These are phyloP conservation scores for Thraustochytrium sp. DNA, from an alignment of 352 stramenopile genomes.

Conservation along the genomic window DNA sequence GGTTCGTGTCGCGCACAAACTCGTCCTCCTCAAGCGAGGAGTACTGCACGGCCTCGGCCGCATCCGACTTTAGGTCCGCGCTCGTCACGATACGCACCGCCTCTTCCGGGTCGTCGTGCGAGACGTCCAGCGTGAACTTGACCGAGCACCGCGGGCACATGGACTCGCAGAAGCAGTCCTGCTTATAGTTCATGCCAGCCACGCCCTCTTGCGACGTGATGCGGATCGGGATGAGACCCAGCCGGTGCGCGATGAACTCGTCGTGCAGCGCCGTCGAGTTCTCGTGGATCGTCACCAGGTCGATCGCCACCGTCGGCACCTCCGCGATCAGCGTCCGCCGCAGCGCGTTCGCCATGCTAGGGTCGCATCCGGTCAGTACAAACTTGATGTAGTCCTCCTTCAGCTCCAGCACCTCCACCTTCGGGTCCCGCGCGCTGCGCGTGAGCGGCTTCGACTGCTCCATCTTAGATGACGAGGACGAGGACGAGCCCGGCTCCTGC, in stretches of 20 bases:
- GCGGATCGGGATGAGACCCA: constrained; percentile 91
- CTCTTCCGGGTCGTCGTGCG: constrained; percentile 49
- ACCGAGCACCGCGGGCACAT: constrained; percentile 92
- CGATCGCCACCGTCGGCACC: constrained; percentile 94
- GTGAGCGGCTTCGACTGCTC: background rate
- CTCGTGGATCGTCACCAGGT: constrained; percentile 94
- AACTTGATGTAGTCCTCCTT: constrained; percentile 67
- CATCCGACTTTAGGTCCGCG: constrained; percentile 58
- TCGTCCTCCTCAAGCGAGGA: constrained; percentile 59
- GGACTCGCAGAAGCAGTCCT: constrained; percentile 61
- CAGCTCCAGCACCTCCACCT: constrained; percentile 37
- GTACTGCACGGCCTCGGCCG: constrained; percentile 62
- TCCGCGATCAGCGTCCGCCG: constrained; percentile 91
- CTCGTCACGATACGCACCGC: constrained; percentile 55
- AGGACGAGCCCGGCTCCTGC: too few species aligned
- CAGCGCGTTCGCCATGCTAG: constrained; percentile 91
- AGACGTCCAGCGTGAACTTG: constrained; percentile 90
- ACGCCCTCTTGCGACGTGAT: constrained; percentile 41
- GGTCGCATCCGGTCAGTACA: constrained; percentile 91
- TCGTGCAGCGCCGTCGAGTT: constrained; percentile 96
- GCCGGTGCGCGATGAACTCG: constrained; percentile 94
- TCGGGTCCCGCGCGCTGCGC: background rate
- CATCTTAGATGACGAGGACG: too few species aligned
- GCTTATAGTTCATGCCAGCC: constrained; percentile 74
- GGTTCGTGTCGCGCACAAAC: constrained; percentile 56